Base-by-base conservation (phyloP, 208 protist species). In the Strigomonas oncopelti region DNA sequence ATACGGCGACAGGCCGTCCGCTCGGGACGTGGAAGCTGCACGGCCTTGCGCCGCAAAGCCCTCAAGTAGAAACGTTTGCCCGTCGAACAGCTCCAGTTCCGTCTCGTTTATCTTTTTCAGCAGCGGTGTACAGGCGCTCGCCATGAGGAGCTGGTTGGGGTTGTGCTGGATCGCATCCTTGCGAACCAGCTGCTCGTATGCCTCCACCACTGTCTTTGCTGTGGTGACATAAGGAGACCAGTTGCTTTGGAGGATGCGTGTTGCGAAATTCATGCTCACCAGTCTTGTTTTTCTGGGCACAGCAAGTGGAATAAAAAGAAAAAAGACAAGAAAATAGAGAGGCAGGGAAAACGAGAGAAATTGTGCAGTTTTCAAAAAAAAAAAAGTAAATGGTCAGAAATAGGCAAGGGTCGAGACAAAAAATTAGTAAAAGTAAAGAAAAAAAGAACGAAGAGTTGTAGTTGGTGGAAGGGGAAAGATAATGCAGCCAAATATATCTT, bases 151-250 rank as follows among this genome's bases (percentile, higher is more conserved):
- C 55, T 94, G 89, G 1, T 65, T 34, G 9, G 76, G 52, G 60
- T 94, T 77, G 55, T 71, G 29, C 13, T 59, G 69, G 32, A 94
- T 74, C 14, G 84, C 78, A 13, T 79, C 82, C 69, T 91, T 91
- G n/a, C 72, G 61, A 0, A 86, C 75, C 0, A 94, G 82, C 28
- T 80, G 74, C 46, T 86, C 82, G 66, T 92, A 92, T 62, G 87
- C 77, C 55, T 90, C 81, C 5, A 64, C 70, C 0, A 91, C 85
- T 31, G 80, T 88, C 34, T 42, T 42, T 42, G 34, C 34, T 14
- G 7, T 42, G 4, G 34, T 14, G 34, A 42, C 34, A 11, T 42
- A 42, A 4, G 34, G 34, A 14, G 34, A 42, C 34, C 34, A 42
- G 34, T 42, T 42, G 11, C 34, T 42, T 4, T 11, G 11, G 11